Percentiles rank a stretch among this genome's conserved stretches.
These are phyloP conservation scores for Tulasnella sp. DNA, from an alignment of 768 basidiomycete species.

Conservation along the genomic window DNA sequence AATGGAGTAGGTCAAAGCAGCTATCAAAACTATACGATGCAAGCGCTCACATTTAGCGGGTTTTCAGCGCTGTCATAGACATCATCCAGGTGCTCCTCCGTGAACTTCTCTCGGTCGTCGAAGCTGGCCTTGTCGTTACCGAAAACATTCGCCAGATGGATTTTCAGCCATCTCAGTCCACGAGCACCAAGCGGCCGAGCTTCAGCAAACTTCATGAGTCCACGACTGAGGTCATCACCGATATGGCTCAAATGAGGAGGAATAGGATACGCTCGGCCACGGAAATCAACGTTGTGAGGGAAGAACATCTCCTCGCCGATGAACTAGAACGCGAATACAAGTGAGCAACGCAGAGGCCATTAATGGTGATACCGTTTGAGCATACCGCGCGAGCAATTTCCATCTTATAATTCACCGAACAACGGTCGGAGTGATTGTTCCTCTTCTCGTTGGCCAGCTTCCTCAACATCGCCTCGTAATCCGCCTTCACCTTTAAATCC, in stretches of 20 bases:
- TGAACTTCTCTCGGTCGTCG: constrained; percentile 77
- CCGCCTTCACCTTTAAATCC: constrained; percentile 43
- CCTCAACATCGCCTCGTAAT: constrained; percentile 47
- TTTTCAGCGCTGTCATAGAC: constrained; percentile 72
- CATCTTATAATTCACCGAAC: constrained; percentile 90
- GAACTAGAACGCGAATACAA: constrained; percentile 40
- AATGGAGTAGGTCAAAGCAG: background rate
- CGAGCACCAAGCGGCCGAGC: constrained; percentile 65
- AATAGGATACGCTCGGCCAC: constrained; percentile 92
- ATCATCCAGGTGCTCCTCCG: constrained; percentile 56
- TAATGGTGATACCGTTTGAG: constrained; percentile 17
- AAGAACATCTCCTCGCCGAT: constrained; percentile 78
- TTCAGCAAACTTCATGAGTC: constrained; percentile 73
- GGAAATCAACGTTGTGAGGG: constrained; percentile 95
- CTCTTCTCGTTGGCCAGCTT: constrained; percentile 46
- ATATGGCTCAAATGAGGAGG: constrained; percentile 93
- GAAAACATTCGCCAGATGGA: constrained; percentile 85
- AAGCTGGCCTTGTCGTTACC: constrained; percentile 94
- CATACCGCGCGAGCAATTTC: constrained; percentile 86
- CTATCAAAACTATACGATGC: background rate
- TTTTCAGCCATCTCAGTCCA: constrained; percentile 88
- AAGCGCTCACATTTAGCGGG: constrained; percentile 51
- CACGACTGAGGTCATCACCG: constrained; percentile 85
- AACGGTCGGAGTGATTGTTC: constrained; percentile 82
- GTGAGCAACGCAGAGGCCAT: background rate